A percentile compares a stretch with the other conserved stretches of the same genome.
These are phyloP conservation scores for Fusarium udum DNA, from an alignment of 2,329 filamentous ascomycete species.

Conservation along the genomic window DNA sequence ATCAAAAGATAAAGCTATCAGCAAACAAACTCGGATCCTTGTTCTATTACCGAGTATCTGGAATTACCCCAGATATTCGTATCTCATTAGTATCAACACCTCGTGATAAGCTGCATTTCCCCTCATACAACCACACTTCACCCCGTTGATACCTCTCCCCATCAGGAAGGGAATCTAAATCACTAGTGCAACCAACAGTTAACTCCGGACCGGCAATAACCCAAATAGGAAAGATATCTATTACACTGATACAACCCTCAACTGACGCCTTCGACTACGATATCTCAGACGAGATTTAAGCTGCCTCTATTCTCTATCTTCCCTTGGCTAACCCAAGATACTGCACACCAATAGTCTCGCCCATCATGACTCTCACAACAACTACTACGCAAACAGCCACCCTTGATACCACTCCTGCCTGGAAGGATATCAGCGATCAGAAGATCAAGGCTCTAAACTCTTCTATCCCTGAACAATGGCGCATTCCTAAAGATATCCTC, in stretches of 20 bases:
- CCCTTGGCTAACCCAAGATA: slow-evolving; percentile 2
- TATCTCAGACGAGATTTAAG: slow-evolving; percentile 14
- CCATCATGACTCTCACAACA: slow-evolving; percentile 18
- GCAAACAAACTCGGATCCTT: background rate
- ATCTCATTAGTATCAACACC: background rate
- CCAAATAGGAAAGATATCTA: slow-evolving; percentile 22
- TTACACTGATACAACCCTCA: background rate
- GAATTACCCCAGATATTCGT: background rate
- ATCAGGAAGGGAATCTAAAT: slow-evolving; percentile 12
- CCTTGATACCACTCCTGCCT: slow-evolving; percentile 17
- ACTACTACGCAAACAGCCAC: slow-evolving; percentile 9
- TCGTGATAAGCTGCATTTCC: slow-evolving; percentile 9
- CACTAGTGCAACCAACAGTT: slow-evolving; percentile 1
- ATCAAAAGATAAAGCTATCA: background rate
- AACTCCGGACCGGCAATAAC: background rate
- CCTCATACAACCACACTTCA: background rate
- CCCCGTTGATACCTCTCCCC: background rate
- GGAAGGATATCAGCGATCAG: slow-evolving; percentile 26
- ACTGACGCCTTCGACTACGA: background rate
- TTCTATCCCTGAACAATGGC: slow-evolving; percentile 68
- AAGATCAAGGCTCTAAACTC: slow-evolving; percentile 35
- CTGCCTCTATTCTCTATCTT: background rate
- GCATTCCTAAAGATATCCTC: slow-evolving; percentile 61
- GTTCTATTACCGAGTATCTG: slow-evolving; percentile 2
- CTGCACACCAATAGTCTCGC: background rate